Base-by-base conservation (phyloP, 2,329 filamentous ascomycete genomes). In the Talaromyces sp. region DNA sequence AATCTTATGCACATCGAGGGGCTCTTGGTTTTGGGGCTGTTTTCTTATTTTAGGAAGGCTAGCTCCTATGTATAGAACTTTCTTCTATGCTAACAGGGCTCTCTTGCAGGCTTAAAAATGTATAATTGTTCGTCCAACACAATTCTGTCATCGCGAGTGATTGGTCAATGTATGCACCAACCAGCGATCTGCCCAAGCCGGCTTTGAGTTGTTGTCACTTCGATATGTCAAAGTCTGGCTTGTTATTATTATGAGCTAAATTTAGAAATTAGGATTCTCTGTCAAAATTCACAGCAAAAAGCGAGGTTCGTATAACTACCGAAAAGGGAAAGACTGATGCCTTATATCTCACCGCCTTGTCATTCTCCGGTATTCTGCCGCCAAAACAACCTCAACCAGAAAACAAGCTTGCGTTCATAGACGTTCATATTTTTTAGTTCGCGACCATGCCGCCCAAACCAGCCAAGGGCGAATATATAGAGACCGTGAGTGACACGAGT, bases 381-480 rank as follows among this genome's bases (percentile, higher is more conserved):
- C 44, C 44, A 47, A 27, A 18, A 47, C 23, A 27, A 23, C 14
- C 23, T 47, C n/a, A 47, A 5, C 44, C 23, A 27, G 18, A 23
- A 6, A 36, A 47, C 16, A 23, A 9, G n/a, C 42, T 47, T 47
- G 8, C n/a, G 23, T 27, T 14, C 44, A 47, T 47, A 8, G 44
- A 23, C 44, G 23, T 47, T 27, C 23, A 23, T 3, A 27, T 2
- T 3, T 47, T 8, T 6, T 23, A 47, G 44, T 47, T 27, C 44
- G 44, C 44, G 50, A 34, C 12, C 31, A 92, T 92, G 90, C 90
- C 90, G 66, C 86, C 89, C 69, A 90, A 93, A 73, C 82, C 87
- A 57, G 83, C 85, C 9, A 96, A 92, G 78, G 91, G 91, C 77
- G 93, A 97, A 77, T 98, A 97, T 75, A 97, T 99, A 65, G 94